These are phyloP conservation scores for Hypericum perforatum DNA, from an alignment of 345 rosid species.

Conservation along the genomic window DNA sequence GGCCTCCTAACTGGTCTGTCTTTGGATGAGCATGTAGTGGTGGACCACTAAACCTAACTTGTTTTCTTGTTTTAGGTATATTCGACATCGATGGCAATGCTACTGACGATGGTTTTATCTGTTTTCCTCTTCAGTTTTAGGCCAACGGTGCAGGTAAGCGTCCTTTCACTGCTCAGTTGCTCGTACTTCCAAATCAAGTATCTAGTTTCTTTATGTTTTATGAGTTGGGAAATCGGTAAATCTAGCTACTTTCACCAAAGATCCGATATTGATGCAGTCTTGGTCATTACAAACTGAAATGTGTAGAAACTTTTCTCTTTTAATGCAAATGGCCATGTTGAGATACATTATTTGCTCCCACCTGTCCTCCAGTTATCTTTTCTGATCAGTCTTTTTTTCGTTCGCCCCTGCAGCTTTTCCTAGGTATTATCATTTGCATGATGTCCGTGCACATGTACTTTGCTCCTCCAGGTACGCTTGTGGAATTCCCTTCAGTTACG, in stretches of 20 bases:
- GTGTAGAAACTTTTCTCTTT: no score
- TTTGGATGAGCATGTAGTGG: not conserved
- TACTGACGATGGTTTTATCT: slow-evolving; percentile 66
- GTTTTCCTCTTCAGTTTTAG: slow-evolving; percentile 57
- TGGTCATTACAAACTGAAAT: no score
- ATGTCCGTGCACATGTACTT: slow-evolving; percentile 96
- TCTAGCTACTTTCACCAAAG: no score
- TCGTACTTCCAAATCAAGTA: no score
- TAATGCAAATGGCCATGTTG: no score
- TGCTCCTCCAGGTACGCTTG: slow-evolving; percentile 61
- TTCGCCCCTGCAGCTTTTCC: slow-evolving; percentile 68
- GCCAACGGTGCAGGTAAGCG: slow-evolving; percentile 61
- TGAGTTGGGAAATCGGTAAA: no score
- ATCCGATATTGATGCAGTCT: no score
- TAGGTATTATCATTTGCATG: slow-evolving; percentile 86
- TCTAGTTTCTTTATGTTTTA: no score
- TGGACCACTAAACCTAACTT: not conserved
- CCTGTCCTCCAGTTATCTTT: not conserved
- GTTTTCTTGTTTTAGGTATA: slow-evolving; percentile 39
- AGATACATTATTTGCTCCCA: not conserved
- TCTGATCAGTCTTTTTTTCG: not conserved
- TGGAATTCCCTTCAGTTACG: slow-evolving; percentile 41
- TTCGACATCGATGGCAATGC: slow-evolving; percentile 93
- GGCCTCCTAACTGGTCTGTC: not conserved
- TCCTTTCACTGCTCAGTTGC: not conserved